Percentiles rank a stretch among this genome's conserved stretches.
phyloP scores from a whole-genome alignment of 2,329 filamentous ascomycete species.

The Aspergillus latus region DNA sequence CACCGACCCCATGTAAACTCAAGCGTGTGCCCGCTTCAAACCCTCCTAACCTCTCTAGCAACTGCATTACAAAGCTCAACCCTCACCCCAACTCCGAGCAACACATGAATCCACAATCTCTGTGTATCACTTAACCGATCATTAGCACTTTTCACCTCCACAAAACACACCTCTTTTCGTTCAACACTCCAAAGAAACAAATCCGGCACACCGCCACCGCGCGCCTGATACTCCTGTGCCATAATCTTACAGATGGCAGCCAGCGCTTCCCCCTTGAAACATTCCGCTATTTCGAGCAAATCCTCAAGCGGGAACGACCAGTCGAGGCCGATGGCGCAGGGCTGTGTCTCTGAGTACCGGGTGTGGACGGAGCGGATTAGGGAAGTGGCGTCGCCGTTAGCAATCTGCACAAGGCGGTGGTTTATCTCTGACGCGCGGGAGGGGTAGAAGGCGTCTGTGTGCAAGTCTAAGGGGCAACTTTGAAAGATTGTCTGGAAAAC shows the following conservation, averaged over 20 bases:
- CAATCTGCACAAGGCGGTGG: slow-evolving; percentile 78
- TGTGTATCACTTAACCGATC: slow-evolving; percentile 95
- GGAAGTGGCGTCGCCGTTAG: slow-evolving; percentile 70
- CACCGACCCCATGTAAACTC: too few relatives aligned
- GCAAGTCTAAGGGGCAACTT: slow-evolving; percentile 86
- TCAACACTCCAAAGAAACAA: slow-evolving; percentile 77
- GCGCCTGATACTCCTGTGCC: slow-evolving; percentile 87
- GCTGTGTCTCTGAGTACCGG: slow-evolving; percentile 66
- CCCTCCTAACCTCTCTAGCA: slow-evolving; percentile 52
- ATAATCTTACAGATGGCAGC: slow-evolving; percentile 87
- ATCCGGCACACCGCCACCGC: slow-evolving; percentile 88
- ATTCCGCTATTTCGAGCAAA: slow-evolving; percentile 72
- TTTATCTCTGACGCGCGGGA: slow-evolving; percentile 88
- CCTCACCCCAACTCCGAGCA: slow-evolving; percentile 77
- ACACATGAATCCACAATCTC: slow-evolving; percentile 92
- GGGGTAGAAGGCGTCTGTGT: slow-evolving; percentile 89
- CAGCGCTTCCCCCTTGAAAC: slow-evolving; percentile 77
- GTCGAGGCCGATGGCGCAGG: slow-evolving; percentile 86
- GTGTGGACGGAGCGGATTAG: slow-evolving; percentile 70
- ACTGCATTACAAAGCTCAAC: slow-evolving; percentile 77
- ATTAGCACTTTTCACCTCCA: slow-evolving; percentile 79
- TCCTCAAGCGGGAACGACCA: slow-evolving; percentile 84
- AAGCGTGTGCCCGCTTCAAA: background rate
- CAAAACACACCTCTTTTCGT: slow-evolving; percentile 68
- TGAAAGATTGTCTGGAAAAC: slow-evolving; percentile 97